A percentile compares a stretch with the other conserved stretches of the same genome.
Conservation (phyloP, 805 yeast species). For the Blastobotrys parvus region DNA sequence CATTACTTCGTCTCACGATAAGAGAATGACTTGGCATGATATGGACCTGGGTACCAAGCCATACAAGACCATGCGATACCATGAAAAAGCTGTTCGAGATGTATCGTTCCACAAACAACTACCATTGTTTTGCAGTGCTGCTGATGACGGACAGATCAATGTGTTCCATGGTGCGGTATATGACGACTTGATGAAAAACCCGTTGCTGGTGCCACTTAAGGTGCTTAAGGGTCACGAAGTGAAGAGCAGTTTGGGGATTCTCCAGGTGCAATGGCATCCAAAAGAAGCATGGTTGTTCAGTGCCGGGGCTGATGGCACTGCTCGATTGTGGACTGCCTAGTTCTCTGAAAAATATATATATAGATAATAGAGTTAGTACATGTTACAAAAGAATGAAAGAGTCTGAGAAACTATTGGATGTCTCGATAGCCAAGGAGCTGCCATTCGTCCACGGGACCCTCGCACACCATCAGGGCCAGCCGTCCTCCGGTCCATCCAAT, state of each 20-base stretch:
- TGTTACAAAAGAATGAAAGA: not conserved
- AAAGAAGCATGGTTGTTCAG: slow-evolving; percentile 96
- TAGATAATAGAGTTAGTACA: not conserved
- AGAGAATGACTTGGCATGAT: slow-evolving; percentile 96
- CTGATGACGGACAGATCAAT: slow-evolving; percentile 90
- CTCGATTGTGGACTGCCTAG: slow-evolving; percentile 90
- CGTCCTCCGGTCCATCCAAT: slow-evolving; percentile 65
- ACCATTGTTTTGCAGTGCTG: slow-evolving; percentile 89
- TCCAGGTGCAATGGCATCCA: slow-evolving; percentile 92
- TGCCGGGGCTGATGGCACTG: slow-evolving; percentile 95
- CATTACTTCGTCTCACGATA: slow-evolving; percentile 86
- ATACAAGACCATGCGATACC: slow-evolving; percentile 91
- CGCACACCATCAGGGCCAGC: slow-evolving; percentile 57
- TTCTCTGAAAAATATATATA: not conserved
- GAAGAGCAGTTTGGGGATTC: slow-evolving; percentile 72
- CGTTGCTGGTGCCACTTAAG: slow-evolving; percentile 91
- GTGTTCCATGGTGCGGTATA: slow-evolving; percentile 95
- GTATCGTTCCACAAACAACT: slow-evolving; percentile 80
- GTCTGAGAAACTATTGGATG: slow-evolving; percentile 8
- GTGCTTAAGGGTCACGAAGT: slow-evolving; percentile 86
- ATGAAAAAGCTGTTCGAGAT: slow-evolving; percentile 86
- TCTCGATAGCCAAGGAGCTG: slow-evolving; percentile 43
- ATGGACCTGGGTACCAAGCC: slow-evolving; percentile 83
- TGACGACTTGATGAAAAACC: slow-evolving; percentile 92
- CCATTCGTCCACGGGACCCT: slow-evolving; percentile 69